phyloP scores from a whole-genome alignment of 441 rosid genomes.

The Melianthus villosus region DNA sequence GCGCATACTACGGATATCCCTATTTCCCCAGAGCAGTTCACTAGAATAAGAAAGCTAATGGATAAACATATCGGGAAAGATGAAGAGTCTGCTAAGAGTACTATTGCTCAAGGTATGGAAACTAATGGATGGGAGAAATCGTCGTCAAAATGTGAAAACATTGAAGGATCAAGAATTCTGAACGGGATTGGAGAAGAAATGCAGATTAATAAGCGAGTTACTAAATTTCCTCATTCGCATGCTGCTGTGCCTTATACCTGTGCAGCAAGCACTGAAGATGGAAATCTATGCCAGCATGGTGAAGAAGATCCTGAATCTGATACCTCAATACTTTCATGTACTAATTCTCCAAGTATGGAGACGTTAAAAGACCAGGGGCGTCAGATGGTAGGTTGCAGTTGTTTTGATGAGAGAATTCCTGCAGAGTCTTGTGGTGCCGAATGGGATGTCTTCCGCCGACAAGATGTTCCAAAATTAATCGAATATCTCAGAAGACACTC shows the following conservation, averaged over 20 bases:
- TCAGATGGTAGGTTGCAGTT: slow-evolving; percentile 14
- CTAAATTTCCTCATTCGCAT: slow-evolving; percentile 28
- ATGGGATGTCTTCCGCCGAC: slow-evolving; percentile 90
- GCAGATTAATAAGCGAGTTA: slow-evolving; percentile 20
- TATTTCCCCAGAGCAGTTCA: slow-evolving; percentile 63
- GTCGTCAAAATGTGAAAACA: slow-evolving; percentile 13
- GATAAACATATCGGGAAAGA: slow-evolving; percentile 33
- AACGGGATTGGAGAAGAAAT: slow-evolving; percentile 21
- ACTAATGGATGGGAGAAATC: slow-evolving; percentile 17
- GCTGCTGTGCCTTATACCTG: slow-evolving; percentile 17
- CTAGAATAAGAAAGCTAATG: slow-evolving; percentile 60
- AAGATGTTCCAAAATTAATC: slow-evolving; percentile 71
- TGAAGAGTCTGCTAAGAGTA: slow-evolving; percentile 11
- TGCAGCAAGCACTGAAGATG: slow-evolving; percentile 10
- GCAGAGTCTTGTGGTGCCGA: slow-evolving; percentile 60
- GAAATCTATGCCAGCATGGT: slow-evolving; percentile 14
- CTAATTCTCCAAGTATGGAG: slow-evolving; percentile 18
- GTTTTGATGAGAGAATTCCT: too few relatives aligned
- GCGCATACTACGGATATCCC: slow-evolving; percentile 58
- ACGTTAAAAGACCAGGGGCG: slow-evolving; percentile 19
- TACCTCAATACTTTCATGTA: slow-evolving; percentile 22
- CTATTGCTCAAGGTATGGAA: slow-evolving; percentile 13
- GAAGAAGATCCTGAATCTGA: slow-evolving; percentile 34
- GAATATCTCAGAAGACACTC: slow-evolving; percentile 60
- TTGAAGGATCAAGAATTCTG: slow-evolving; percentile 18